Evolutionary conservation across 768 basidiomycete species (phyloP).

Genomic region (Suillus americanus): DNA sequence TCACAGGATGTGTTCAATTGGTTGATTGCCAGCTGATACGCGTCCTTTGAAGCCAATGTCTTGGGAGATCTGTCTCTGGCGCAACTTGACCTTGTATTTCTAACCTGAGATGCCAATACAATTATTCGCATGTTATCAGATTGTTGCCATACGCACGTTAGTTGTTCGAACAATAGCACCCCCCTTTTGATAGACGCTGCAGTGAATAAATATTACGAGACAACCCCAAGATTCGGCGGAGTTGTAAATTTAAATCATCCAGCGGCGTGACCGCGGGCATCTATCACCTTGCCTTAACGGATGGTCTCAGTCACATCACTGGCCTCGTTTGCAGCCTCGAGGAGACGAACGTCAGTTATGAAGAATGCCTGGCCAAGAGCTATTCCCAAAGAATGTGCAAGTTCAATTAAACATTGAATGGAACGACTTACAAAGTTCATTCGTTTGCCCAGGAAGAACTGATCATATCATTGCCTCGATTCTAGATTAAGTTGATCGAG

Average conservation of each 20-base stretch:
- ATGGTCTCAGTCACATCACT: slow-evolving; percentile 82
- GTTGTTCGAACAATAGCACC: not conserved
- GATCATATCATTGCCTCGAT: slow-evolving; percentile 8
- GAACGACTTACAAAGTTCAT: not conserved
- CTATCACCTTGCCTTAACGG: slow-evolving; percentile 65
- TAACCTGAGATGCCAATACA: not conserved
- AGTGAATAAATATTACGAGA: not conserved
- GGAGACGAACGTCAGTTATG: slow-evolving; percentile 57
- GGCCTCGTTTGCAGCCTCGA: slow-evolving; percentile 71
- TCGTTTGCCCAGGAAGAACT: not conserved
- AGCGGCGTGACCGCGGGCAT: slow-evolving; percentile 38
- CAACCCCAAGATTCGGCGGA: slow-evolving; percentile 16
- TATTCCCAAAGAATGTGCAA: slow-evolving; percentile 24
- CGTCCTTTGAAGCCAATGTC: slow-evolving; percentile 1
- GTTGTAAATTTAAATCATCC: slow-evolving; percentile 32
- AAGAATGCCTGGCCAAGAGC: slow-evolving; percentile 73
- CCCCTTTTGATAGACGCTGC: not conserved
- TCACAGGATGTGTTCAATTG: slow-evolving; percentile 5
- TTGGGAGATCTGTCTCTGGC: not conserved
- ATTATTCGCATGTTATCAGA: not conserved
- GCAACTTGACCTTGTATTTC: not conserved
- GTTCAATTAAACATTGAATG: no score
- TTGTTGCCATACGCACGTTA: not conserved
- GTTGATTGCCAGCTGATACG: not conserved
- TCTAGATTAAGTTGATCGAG: slow-evolving; percentile 67